Percentiles rank a stretch among this genome's conserved stretches.
These are phyloP conservation scores for Coccinonectria pachysandricola DNA, from an alignment of 2,329 filamentous ascomycete genomes.

Conservation along the genomic window DNA sequence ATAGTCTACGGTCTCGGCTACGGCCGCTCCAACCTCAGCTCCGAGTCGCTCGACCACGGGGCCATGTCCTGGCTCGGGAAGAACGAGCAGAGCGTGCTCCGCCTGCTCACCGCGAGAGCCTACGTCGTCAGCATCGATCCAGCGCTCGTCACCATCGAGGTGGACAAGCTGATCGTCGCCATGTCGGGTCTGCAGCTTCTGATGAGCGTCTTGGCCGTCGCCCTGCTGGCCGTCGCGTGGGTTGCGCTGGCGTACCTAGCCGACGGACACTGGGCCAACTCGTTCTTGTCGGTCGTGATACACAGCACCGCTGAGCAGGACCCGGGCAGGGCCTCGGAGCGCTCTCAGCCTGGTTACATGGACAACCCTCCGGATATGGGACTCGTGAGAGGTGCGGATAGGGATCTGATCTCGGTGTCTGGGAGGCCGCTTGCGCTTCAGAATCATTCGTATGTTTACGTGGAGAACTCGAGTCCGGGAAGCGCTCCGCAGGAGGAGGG, in stretches of 20 bases:
- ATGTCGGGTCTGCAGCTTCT: constrained; percentile 7
- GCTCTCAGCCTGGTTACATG: constrained; percentile 8
- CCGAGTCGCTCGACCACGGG: constrained; percentile 4
- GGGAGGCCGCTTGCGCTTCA: constrained; percentile 1
- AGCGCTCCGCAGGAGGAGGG: too few species aligned
- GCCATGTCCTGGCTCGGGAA: constrained; percentile 4
- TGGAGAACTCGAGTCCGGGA: too few species aligned
- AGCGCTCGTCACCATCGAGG: constrained; percentile 5
- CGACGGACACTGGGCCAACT: constrained; percentile 8
- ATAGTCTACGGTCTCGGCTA: constrained; percentile 5
- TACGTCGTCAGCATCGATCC: constrained; percentile 7
- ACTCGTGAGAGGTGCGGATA: background rate
- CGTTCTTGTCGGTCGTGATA: constrained; percentile 7
- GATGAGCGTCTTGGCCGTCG: constrained; percentile 3
- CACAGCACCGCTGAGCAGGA: constrained; percentile 2
- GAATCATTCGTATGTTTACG: too few species aligned
- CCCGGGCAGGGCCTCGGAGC: too few species aligned
- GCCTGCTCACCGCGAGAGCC: constrained; percentile 3
- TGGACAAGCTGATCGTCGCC: constrained; percentile 9
- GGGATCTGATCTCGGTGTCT: background rate
- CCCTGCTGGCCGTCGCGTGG: constrained; percentile 4
- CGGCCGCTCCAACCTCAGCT: constrained; percentile 7
- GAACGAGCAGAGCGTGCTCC: background rate
- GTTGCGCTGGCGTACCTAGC: constrained; percentile 4
- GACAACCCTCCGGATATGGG: constrained; percentile 1